Conservation (phyloP, 331 rosid genomes). For the Acacia concinna region DNA sequence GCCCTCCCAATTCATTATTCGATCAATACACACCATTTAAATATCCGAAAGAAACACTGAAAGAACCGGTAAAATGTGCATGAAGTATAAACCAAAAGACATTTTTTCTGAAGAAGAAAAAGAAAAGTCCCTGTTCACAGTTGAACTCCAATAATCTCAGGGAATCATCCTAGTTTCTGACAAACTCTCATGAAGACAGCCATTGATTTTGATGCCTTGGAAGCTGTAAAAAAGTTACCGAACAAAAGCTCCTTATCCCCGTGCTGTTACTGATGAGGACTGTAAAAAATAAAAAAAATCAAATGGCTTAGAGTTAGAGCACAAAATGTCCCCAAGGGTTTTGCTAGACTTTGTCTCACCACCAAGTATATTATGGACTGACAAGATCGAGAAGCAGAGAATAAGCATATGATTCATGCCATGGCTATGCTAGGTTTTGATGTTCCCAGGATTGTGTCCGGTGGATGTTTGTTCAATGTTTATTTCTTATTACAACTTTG, state of each 20-base stretch:
- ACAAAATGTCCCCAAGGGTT: neutral
- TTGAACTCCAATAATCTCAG: neutral
- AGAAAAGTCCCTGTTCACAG: neutral
- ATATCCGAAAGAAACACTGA: neutral
- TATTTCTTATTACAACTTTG: too few relatives aligned
- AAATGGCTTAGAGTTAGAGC: neutral
- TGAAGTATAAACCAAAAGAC: neutral
- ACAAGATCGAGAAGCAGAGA: neutral
- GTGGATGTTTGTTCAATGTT: neutral
- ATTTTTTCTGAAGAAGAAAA: neutral
- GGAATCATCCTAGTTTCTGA: constrained; percentile 25
- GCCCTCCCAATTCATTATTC: neutral
- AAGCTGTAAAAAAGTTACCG: neutral
- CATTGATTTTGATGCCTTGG: constrained; percentile 16
- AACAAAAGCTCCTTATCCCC: neutral
- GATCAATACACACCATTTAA: neutral
- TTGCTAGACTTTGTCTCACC: neutral
- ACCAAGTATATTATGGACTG: neutral
- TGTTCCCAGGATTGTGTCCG: neutral
- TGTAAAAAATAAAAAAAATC: neutral
- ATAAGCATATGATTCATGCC: neutral
- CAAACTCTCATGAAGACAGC: constrained; percentile 13
- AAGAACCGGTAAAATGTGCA: neutral
- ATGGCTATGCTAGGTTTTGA: neutral
- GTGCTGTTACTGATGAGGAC: neutral